phyloP scores from a whole-genome alignment of 2,329 filamentous ascomycete genomes.

The Aspergillus cejpii region DNA sequence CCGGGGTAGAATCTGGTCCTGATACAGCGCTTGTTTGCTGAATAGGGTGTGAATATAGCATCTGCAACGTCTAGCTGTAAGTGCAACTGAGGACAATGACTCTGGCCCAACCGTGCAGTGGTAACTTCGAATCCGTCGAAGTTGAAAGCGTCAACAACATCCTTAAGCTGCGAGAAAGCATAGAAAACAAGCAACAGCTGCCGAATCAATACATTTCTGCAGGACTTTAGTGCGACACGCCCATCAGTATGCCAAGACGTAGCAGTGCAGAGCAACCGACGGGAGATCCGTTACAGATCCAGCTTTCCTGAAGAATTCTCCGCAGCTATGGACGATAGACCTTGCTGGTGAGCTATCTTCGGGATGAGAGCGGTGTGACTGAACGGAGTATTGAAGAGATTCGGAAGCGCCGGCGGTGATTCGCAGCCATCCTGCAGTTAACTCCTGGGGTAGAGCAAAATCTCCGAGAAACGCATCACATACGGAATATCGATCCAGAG shows the following conservation, averaged over 20 bases:
- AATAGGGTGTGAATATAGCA: neutral
- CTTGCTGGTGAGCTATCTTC: neutral
- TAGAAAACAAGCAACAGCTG: neutral
- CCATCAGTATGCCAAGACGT: neutral
- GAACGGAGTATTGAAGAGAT: neutral
- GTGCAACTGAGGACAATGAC: neutral
- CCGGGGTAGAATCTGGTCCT: neutral
- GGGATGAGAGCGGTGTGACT: neutral
- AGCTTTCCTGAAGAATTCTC: neutral
- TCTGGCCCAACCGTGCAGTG: neutral
- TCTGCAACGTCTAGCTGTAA: neutral
- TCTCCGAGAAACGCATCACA: constrained; percentile 9
- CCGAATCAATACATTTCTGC: neutral
- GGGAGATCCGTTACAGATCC: neutral
- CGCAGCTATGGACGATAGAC: neutral
- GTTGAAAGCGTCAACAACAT: neutral
- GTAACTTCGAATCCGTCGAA: neutral
- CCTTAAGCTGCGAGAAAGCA: no score
- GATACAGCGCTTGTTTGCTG: neutral
- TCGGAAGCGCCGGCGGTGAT: constrained; percentile 1
- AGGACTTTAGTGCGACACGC: neutral
- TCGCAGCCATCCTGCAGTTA: constrained; percentile 9
- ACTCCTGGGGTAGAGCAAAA: constrained; percentile 5
- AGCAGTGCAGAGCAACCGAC: neutral
- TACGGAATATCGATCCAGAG: no score